Evolutionary conservation across 2,329 filamentous ascomycete species (phyloP), one percentile per base, ranked within the genome.

Genomic region (Apiospora saccharicola): DNA sequence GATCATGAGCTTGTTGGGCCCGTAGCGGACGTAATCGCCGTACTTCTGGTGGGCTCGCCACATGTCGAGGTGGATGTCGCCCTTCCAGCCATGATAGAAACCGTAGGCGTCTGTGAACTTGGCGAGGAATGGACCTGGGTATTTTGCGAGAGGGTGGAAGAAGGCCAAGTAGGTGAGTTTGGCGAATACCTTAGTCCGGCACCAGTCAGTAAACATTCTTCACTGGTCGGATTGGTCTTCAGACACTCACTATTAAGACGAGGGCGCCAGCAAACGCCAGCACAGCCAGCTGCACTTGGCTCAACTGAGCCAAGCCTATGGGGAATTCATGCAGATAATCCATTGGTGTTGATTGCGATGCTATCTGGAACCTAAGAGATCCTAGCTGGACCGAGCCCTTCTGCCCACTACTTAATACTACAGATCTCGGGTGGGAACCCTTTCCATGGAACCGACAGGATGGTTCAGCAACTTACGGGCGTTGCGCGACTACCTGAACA

Each of bases 41-140:
- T 91, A 91, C 73, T 86, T 82, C 44, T 85, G 75, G 75, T 91
- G 90, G 43, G 85, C 82, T 16, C 80, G 79, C 74, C 85, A 83
- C 70, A 89, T 84, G 74, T 85, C 85, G 13, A 90, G 81, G 76
- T 90, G 87, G 2, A 87, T 83, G 70, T 86, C 84, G 30, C 87
- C 88, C 74, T 85, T 85, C 71, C 86, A 85, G 22, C 87, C 87
- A 72, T 89, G 85, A 73, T 87, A 90, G 5, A 84, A 81, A 68
- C 82, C 81, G 30, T 83, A 81, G 77, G 79, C 83, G 64, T 80
- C 77, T 4, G 82, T 82, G 70, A 94, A 78, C 92, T 93, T 73
- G 43, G 72, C 70, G 2, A 73, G 53, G 22, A 73, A 68, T 1
- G 72, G 72, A 0, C 72, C 72, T 3, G 72, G 72, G 22, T 73